These are phyloP conservation scores for Helicocarpus griseus DNA, from an alignment of 2,329 filamentous ascomycete genomes.

Conservation along the genomic window DNA sequence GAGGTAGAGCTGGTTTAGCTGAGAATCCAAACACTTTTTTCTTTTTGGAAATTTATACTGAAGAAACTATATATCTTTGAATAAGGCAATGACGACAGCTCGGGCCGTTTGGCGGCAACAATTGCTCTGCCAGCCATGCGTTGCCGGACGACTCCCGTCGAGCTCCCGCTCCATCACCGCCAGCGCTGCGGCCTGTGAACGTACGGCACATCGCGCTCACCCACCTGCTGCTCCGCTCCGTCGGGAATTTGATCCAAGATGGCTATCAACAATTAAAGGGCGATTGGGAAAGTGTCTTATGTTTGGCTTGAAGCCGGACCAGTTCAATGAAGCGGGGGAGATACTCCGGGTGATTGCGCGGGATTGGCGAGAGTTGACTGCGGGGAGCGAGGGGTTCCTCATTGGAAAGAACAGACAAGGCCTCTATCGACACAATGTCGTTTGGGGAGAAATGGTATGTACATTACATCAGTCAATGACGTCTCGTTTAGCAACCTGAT, in stretches of 20 bases:
- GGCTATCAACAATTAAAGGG: constrained; percentile 58
- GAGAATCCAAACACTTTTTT: background rate
- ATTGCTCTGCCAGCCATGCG: background rate
- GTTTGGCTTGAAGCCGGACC: constrained; percentile 55
- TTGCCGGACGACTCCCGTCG: background rate
- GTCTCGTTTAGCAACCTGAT: background rate
- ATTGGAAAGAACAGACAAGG: constrained; percentile 53
- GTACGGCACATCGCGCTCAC: constrained; percentile 7
- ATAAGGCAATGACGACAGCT: background rate
- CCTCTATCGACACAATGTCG: constrained; percentile 56
- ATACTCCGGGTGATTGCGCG: constrained; percentile 51
- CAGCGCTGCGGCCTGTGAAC: constrained; percentile 11
- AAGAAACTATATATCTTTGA: no score
- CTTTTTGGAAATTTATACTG: background rate
- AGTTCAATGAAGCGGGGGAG: constrained; percentile 47
- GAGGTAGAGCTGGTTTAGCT: background rate
- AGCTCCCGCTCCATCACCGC: background rate
- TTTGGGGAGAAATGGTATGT: constrained; percentile 76
- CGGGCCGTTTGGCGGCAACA: constrained; percentile 10
- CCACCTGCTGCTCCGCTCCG: constrained; percentile 7
- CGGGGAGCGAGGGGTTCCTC: constrained; percentile 66
- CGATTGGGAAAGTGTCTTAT: constrained; percentile 65
- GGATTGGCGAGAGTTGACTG: constrained; percentile 64
- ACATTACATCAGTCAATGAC: background rate
- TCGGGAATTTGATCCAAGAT: constrained; percentile 43